Evolutionary conservation across 768 basidiomycete genomes (phyloP).

Genomic region (Daedaleopsis nitida): DNA sequence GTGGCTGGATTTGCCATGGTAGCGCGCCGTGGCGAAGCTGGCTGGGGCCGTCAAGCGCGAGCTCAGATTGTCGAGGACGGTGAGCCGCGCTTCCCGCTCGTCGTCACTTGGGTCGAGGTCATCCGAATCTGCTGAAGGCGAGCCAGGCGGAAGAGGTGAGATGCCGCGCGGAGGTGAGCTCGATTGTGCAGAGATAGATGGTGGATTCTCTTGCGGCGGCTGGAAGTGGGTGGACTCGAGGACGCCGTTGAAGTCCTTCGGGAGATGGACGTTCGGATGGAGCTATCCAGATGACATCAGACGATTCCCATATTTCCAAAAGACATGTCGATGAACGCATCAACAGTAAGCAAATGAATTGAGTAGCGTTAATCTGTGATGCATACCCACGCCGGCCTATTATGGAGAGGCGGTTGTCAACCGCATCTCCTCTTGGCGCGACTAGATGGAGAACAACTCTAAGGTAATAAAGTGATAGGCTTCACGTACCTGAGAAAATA

Average conservation of each 20-base stretch:
- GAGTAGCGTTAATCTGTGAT: too few relatives aligned
- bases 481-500: constrained; percentile 20
- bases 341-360: too few relatives aligned
- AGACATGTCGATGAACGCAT: too few relatives aligned
- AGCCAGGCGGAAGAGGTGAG: background rate
- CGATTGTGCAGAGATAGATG: background rate
- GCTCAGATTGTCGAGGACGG: constrained; percentile 5
- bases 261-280: background rate
- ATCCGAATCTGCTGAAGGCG: background rate
- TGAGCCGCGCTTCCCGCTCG: constrained; percentile 16
- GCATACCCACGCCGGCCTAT: too few relatives aligned
- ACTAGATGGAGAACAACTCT: background rate
- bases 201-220: background rate
- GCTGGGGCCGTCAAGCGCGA: background rate
- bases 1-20: constrained; percentile 26
- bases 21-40: constrained; percentile 5
- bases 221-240: background rate
- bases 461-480: background rate
- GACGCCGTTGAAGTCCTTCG: constrained; percentile 6
- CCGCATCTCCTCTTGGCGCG: too few relatives aligned
- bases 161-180: background rate
- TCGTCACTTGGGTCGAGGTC: constrained; percentile 25
- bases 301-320: background rate
- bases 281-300: background rate
- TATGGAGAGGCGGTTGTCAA: too few relatives aligned